phyloP scores from a whole-genome alignment of 176 grass and related monocot species.

The Oryza longistaminata region DNA sequence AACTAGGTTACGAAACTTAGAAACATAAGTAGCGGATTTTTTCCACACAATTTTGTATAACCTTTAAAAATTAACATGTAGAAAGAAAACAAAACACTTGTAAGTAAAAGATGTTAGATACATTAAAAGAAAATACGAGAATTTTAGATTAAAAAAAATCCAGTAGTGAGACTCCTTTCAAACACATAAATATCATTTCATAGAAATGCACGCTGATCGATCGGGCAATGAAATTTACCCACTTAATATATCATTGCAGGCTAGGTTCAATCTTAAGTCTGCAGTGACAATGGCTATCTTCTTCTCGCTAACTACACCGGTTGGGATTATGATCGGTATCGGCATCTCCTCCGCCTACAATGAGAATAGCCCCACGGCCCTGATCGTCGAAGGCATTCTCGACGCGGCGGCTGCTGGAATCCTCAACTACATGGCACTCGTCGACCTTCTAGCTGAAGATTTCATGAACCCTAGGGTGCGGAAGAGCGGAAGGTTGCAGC shows the following conservation, averaged over 20 bases:
- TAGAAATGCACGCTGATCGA: no score
- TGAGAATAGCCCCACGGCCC: conserved; percentile 57
- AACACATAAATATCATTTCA: no score
- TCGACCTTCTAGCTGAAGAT: conserved; percentile 62
- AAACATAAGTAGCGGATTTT: no score
- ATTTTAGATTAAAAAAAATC: no score
- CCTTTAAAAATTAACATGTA: no score
- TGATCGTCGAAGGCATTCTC: conserved; percentile 67
- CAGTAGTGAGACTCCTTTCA: no score
- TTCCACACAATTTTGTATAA: no score
- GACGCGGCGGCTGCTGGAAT: conserved; percentile 46
- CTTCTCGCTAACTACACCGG: conserved; percentile 68
- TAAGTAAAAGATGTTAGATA: no score
- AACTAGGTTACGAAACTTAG: no score
- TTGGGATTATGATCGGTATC: conserved; percentile 67
- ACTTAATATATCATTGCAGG: conserved; percentile 20
- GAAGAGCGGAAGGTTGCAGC: conserved; percentile 45
- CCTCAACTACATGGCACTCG: conserved; percentile 70
- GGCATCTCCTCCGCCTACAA: conserved; percentile 59
- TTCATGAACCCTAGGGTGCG: conserved; percentile 70
- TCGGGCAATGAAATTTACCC: background rate
- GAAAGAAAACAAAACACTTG: no score
- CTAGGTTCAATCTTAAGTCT: conserved; percentile 41
- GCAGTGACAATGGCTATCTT: conserved; percentile 48
- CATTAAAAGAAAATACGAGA: no score